Evolutionary conservation across 371 early-diverging fungal genomes (phyloP), one percentile per base, ranked within the genome.

Genomic region (Mortierella sp.): DNA sequence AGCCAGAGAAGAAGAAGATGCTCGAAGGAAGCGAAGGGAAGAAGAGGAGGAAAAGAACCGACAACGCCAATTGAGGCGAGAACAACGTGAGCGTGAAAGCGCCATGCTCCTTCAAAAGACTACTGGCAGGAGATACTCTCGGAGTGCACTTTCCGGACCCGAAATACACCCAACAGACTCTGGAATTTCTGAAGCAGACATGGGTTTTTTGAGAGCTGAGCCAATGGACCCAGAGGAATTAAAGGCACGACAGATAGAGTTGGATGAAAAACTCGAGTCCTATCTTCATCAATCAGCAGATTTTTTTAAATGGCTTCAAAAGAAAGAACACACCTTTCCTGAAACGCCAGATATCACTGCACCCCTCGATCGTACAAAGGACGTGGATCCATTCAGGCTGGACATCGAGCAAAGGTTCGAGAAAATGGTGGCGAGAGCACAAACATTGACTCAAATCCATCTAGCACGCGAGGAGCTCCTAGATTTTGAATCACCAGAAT

Each of bases 1-100:
- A 49, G 81, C 81, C 54, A 62, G 71, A 23, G 81, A 80, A 45
- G 81, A 80, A 49, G 81, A 80, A 32, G 81, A 80, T 42, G 75
- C 81, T 10, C 71, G 81, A 2, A 70, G 58, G 58, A 80, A 80
- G 57, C 70, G 81, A 28, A 70, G 40, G 43, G 81, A 80, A 35
- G 81, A 80, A 35, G 81, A 80, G 26, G 81, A 80, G 19, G 75
- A 70, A 60, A 80, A 75, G 57, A 60, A 60, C 22, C 68, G 57
- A 1, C 68, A 70, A 42, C 62, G 81, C 0, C 61, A 80, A 47
- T 37, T 75, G 34, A 61, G 75, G 42, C 64, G 75, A 54, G 81
- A 80, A 45, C 72, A 71, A 53, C 75, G 75, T 35, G 81, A 80
- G 45, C 81, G 81, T 13, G 81, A 80, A 66, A 47, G 45, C 45